These are phyloP conservation scores for Alternaria postmessia DNA, from an alignment of 2,329 filamentous ascomycete genomes.

Conservation along the genomic window DNA sequence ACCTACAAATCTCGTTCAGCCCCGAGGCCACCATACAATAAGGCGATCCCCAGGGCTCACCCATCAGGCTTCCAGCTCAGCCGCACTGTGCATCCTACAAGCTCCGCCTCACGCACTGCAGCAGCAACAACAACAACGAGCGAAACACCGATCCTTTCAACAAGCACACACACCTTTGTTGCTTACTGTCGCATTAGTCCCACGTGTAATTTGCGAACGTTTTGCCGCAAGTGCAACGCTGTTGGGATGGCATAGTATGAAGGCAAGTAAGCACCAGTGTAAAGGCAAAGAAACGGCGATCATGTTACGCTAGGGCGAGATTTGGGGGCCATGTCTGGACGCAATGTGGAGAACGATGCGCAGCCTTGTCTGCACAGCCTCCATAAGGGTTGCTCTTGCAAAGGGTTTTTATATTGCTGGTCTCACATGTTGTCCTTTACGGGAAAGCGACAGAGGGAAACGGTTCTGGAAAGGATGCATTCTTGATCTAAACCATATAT, in stretches of 20 bases:
- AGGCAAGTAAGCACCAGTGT: conserved; percentile 1
- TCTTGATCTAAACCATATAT: neutral
- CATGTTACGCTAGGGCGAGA: conserved; percentile 6
- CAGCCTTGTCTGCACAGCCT: conserved; percentile 14
- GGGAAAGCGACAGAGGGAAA: neutral
- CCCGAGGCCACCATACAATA: conserved; percentile 8
- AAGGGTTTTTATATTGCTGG: neutral
- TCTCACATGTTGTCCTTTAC: neutral
- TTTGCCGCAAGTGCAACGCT: conserved; percentile 4
- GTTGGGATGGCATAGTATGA: conserved; percentile 4
- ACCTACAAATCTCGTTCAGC: neutral
- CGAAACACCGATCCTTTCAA: conserved; percentile 12
- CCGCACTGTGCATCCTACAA: conserved; percentile 10
- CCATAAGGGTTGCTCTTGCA: conserved; percentile 1
- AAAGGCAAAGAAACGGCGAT: conserved; percentile 1
- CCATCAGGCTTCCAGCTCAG: conserved; percentile 15
- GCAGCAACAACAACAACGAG: neutral
- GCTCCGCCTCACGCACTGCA: conserved; percentile 21
- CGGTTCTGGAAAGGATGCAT: neutral
- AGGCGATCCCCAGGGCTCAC: neutral
- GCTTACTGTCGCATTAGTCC: conserved; percentile 20
- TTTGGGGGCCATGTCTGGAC: conserved; percentile 9
- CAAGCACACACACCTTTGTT: conserved; percentile 4
- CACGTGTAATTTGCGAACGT: neutral
- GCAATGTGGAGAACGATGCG: conserved; percentile 2